Evolutionary conservation across 23 red algal genomes (phyloP), one percentile per base, ranked within the genome.

Genomic region (Agarophyton chilense): DNA sequence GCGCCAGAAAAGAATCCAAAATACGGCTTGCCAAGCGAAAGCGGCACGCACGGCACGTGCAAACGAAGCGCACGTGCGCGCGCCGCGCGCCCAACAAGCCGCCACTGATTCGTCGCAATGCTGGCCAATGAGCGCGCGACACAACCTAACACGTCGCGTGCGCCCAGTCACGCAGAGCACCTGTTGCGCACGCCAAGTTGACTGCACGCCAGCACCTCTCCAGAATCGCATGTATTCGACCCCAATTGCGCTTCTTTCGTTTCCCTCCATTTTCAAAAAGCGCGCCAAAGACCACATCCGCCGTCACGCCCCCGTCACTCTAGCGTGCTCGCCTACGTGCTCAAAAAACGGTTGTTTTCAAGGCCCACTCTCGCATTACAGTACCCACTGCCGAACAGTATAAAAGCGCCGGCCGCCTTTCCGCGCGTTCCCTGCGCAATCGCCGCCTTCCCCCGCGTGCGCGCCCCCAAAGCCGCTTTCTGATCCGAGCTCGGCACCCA

Each of bases 211-310:
- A 29, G 22, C 38, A 74, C 68, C 39, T 6, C 39, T 24, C 68
- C 68, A 5, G 18, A 74, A 74, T 70, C 35, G 68, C 9, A 36
- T 39, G 21, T 39, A 1, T 33, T 1, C 2, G 39, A 0, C 68
- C 68, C 40, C 68, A 45, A 46, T 26, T 16, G 68, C 10, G 16
- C 33, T 9, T 25, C 60, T 34, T 28, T 25, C 68, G 33, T 74
- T 74, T 74, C 68, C 68, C 68, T 74, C 68, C 68, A 74, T 49
- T 74, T 74, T 74, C 68, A 26, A 74, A 74, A 74, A 74, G 68
- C 68, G 68, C 68, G 68, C 68, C 68, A 74, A 74, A 74, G n/a
- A 67, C 62, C 4, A 17, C 40, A 1, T 17, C 29, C 68, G 6
- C 41, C 1, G 68, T 74, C 68, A 74, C 68, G 68, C 40, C 12